These are phyloP conservation scores for Neopestalotiopsis sp. DNA, from an alignment of 2,329 filamentous ascomycete genomes.

Conservation along the genomic window DNA sequence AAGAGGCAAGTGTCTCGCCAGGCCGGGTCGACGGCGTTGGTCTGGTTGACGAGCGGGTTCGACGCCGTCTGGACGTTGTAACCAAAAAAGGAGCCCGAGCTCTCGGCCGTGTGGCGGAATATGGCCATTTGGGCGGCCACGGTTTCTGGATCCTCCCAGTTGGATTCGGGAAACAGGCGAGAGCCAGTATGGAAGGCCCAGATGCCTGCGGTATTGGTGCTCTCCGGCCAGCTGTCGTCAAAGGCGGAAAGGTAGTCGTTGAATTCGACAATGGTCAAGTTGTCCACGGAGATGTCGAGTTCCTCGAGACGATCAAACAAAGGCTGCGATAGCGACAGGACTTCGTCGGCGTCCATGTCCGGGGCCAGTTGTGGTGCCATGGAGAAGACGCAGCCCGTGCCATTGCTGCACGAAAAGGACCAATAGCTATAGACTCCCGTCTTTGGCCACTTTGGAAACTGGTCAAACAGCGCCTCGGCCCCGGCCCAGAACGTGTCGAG, in stretches of 20 bases:
- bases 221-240: conserved; percentile 25
- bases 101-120: conserved; percentile 22
- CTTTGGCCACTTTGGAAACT: conserved; percentile 35
- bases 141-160: conserved; percentile 25
- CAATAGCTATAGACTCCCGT: conserved; percentile 27
- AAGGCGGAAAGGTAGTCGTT: conserved; percentile 22
- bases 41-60: conserved; percentile 28
- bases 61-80: conserved; percentile 26
- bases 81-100: conserved; percentile 25
- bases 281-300: conserved; percentile 21
- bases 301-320: conserved; percentile 22
- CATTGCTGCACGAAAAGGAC: conserved; percentile 22
- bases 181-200: conserved; percentile 43
- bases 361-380: conserved; percentile 7
- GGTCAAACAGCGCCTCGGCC: conserved; percentile 31
- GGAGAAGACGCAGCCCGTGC: conserved; percentile 21
- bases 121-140: conserved; percentile 23
- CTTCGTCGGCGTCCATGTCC: background rate
- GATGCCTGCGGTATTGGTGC: background rate
- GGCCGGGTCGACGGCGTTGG: conserved; percentile 41
- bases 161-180: conserved; percentile 27
- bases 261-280: conserved; percentile 22
- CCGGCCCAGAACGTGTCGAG: background rate
- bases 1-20: conserved; percentile 43
- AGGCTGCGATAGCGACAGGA: conserved; percentile 21